Base-by-base conservation (phyloP, 805 yeast genomes). In the Kodamaea neixiangensis region DNA sequence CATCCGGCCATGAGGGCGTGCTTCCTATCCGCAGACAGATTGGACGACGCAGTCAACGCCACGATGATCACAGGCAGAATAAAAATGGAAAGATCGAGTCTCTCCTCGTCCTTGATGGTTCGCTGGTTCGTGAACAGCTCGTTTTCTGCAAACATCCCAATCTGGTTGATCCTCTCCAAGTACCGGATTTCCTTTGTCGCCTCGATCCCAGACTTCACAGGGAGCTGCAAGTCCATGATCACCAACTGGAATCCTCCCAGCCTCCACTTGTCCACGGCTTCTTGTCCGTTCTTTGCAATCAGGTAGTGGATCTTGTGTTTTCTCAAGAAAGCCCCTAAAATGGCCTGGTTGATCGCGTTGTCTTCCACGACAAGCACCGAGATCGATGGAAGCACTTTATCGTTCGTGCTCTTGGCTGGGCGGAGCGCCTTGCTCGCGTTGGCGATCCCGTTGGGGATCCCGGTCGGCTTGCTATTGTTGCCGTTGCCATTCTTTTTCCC, bases 1-100 rank as follows among this genome's bases (percentile, higher is more conserved):
- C 99, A 94, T 44, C 99, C 99, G 2, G 98, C 97, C 22, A 96
- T 87, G 49, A 94, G 75, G 0, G 99, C 99, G 61, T 89, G 89
- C 54, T 89, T 85, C 64, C 88, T 85, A 69, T 92, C 98, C 25
- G 85, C 85, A 11, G 86, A 82, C 22, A 94, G 81, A 50, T 74
- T 72, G 14, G 94, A 87, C 6, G 94, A 85, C 0, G 99, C 99
- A 1, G 99, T 94, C 47, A 94, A 73, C 0, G 99, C 99, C 17
- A 94, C 99, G 47, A 94, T 93, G 50, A 94, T 94, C n/a, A 96
- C 97, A 0, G 99, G 99, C 0, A 96, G 86, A 56, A 89, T 79
- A 68, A 90, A 90, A n/a, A 79, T 68, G 9, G 74, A 70, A 21
- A 80, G 66, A 57, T 87, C 89, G 6, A 89, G 67, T 38, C 72